A percentile compares a stretch with the other conserved stretches of the same genome.
phyloP scores from a whole-genome alignment of 805 yeast species.

The Starmerella kuoi region DNA sequence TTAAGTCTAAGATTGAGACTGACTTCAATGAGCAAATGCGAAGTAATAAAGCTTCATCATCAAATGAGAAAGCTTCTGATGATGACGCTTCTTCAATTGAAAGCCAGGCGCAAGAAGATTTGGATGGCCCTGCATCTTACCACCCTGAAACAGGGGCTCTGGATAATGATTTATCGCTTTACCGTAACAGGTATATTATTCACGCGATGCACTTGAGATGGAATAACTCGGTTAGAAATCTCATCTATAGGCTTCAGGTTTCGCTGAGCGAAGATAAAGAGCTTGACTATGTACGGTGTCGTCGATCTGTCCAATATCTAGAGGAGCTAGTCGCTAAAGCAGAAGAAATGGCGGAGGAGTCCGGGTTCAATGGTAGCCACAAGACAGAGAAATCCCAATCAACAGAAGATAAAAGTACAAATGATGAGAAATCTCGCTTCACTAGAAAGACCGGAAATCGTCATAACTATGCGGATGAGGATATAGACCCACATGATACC shows the following conservation, averaged over 20 bases:
- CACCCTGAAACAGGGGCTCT: background rate
- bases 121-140: background rate
- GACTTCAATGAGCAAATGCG: background rate
- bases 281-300: constrained; percentile 34
- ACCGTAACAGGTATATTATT: constrained; percentile 57
- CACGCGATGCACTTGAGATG: constrained; percentile 67
- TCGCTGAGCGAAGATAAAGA: constrained; percentile 37
- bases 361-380: background rate
- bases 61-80: no score
- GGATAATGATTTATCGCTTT: constrained; percentile 22
- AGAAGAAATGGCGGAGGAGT: constrained; percentile 13
- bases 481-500: no score
- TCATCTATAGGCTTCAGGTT: constrained; percentile 47
- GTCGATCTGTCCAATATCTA: constrained; percentile 39
- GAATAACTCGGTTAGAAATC: constrained; percentile 59
- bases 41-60: background rate
- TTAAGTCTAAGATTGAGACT: background rate
- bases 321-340: constrained; percentile 39
- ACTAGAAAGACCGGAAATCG: no score
- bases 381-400: background rate
- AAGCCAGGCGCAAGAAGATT: background rate
- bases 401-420: background rate
- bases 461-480: no score
- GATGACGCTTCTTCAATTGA: background rate
- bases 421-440: background rate